A percentile compares a stretch with the other conserved stretches of the same genome.
Evolutionary conservation across 306 rosid species (phyloP).

Genomic region (Vachellia collinsii): DNA sequence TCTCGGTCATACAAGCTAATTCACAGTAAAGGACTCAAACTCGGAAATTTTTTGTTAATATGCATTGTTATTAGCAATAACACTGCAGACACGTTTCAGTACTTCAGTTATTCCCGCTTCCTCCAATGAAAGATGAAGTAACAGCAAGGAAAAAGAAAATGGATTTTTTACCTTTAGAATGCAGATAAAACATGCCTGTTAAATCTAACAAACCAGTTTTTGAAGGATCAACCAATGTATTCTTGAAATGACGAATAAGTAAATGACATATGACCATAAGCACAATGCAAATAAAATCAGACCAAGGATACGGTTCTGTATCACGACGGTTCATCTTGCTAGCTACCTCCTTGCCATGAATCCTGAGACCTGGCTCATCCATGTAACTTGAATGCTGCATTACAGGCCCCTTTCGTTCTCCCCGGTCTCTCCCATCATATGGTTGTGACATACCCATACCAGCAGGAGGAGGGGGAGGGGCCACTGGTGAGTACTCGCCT

Average conservation of each 20-base stretch:
- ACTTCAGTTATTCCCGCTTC: slow-evolving; percentile 15
- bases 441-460: slow-evolving; percentile 64
- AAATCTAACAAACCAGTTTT: background rate
- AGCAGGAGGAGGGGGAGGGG: slow-evolving; percentile 67
- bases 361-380: slow-evolving; percentile 79
- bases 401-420: slow-evolving; percentile 81
- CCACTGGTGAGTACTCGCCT: slow-evolving; percentile 93
- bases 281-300: background rate
- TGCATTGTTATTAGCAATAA: background rate
- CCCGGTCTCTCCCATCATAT: slow-evolving; percentile 91
- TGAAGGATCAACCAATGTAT: background rate
- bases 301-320: slow-evolving; percentile 88
- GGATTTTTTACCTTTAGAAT: background rate
- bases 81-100: background rate
- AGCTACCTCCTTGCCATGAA: slow-evolving; percentile 80
- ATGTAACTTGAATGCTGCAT: slow-evolving; percentile 69
- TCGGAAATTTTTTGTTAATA: background rate
- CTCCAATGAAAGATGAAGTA: slow-evolving; percentile 5
- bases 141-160: background rate
- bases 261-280: slow-evolving; percentile 5
- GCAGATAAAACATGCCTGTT: slow-evolving; percentile 1
- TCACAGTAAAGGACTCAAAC: slow-evolving; percentile 56
- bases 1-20: slow-evolving; percentile 81
- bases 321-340: slow-evolving; percentile 91
- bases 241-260: slow-evolving; percentile 12